Base-by-base conservation (phyloP, 2,329 filamentous ascomycete genomes). In the Verticillium nonalfalfae region DNA sequence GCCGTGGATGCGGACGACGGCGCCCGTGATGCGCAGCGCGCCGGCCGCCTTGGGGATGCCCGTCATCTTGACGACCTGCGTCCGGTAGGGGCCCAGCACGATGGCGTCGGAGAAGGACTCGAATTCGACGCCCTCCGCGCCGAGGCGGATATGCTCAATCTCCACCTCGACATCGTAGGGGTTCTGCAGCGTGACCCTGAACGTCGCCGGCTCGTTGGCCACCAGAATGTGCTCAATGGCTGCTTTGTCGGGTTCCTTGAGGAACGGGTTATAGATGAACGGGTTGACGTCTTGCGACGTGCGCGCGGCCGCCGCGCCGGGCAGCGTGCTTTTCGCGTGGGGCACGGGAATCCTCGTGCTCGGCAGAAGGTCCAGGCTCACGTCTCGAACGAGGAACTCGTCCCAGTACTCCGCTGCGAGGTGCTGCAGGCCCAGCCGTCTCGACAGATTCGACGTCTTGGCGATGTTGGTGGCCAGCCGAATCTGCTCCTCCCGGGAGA, bases 261-360 rank as follows among this genome's bases (percentile, higher is more conserved):
- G 76, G 69, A 97, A 98, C 0, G 95, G 92, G 69, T 97, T 97
- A 72, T 98, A 96, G 61, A 99, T 90, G 68, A 99, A 97, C 0
- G 95, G 95, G 64, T 95, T 92, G 5, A 86, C 81, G 62, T 86
- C 84, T 66, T 86, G 83, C 3, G 84, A 86, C 14, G 81, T 78
- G 56, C 82, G 77, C 35, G 76, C 78, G 1, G 78, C 77, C 0
- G 77, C 75, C 3, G 78, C 78, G 9, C 81, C 82, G 0, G 83
- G 81, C 14, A 86, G 73, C 15, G 82, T 78, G 60, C 76, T 82
- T 64, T 79, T 84, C 1, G 81, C 78, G 68, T 93, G 90, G 6
- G 88, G 81, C 59, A 91, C 83, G 0, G 91, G 88, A 15, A 83
- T 82, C 66, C 84, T 82, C 11, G 82, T 81, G 52, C 79, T 75